Evolutionary conservation across 331 rosid genomes (phyloP).

Genomic region (Phaseolus coccineus): DNA sequence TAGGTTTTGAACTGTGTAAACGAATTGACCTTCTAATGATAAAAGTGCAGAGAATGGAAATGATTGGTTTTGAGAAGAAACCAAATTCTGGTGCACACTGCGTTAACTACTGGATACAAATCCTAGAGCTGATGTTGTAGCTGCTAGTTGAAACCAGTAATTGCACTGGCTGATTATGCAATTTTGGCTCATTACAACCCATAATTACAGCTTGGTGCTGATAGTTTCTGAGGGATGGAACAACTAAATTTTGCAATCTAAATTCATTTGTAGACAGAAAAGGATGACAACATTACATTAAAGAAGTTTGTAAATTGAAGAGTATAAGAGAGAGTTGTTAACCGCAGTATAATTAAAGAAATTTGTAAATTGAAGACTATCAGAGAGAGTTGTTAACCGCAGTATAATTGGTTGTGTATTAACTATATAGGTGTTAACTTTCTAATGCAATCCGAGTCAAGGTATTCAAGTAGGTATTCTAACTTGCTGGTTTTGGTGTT

Average conservation of each 20-base stretch:
- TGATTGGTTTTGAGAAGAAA: conserved; percentile 69
- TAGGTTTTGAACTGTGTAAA: background rate
- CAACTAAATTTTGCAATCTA: conserved; percentile 55
- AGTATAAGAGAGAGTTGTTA: conserved; percentile 43
- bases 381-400: conserved; percentile 39
- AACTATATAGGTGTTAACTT: conserved; percentile 15
- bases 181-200: conserved; percentile 96
- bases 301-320: conserved; percentile 64
- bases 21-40: conserved; percentile 47
- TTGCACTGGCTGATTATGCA: conserved; percentile 48
- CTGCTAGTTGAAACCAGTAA: conserved; percentile 69
- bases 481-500: background rate
- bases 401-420: conserved; percentile 18
- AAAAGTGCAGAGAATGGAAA: conserved; percentile 61
- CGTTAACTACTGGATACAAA: conserved; percentile 82
- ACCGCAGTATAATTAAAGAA: conserved; percentile 35
- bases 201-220: conserved; percentile 80
- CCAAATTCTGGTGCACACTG: conserved; percentile 72
- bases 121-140: conserved; percentile 86
- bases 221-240: conserved; percentile 58
- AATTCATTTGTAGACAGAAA: conserved; percentile 37
- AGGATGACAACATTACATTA: conserved; percentile 46
- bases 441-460: conserved; percentile 13
- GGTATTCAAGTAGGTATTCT: background rate
- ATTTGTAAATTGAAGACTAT: conserved; percentile 66